phyloP scores from a whole-genome alignment of 192 early-diverging fungal genomes.

The Entomortierella chlamydospora region DNA sequence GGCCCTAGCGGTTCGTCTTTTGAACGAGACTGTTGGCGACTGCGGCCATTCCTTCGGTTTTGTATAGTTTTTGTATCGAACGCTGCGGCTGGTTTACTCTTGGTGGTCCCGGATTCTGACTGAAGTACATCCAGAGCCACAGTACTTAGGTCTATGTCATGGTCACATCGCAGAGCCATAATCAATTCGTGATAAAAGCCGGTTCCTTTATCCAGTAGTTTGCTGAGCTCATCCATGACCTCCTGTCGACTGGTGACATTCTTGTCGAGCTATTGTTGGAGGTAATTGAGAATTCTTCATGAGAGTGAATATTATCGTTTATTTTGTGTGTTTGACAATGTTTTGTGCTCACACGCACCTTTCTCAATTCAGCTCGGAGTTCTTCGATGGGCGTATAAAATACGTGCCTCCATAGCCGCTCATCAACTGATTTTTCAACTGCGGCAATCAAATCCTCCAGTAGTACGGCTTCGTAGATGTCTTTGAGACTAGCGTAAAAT shows the following conservation, averaged over 20 bases:
- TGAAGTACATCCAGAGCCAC: slow-evolving; percentile 58
- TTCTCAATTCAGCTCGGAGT: slow-evolving; percentile 58
- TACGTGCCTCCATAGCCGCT: slow-evolving; percentile 68
- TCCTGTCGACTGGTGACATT: slow-evolving; percentile 39
- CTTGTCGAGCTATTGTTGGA: slow-evolving; percentile 39
- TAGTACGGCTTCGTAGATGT: slow-evolving; percentile 59
- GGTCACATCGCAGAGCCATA: slow-evolving; percentile 56
- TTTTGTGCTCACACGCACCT: slow-evolving; percentile 40
- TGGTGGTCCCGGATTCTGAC: slow-evolving; percentile 4
- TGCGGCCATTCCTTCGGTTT: slow-evolving; percentile 14
- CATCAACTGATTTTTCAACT: slow-evolving; percentile 62
- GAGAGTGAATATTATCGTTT: too few relatives aligned
- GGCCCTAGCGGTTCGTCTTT: slow-evolving; percentile 16
- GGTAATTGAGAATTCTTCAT: not conserved
- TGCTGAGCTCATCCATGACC: slow-evolving; percentile 54
- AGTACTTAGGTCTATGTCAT: slow-evolving; percentile 59
- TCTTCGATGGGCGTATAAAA: slow-evolving; percentile 68
- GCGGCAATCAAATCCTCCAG: slow-evolving; percentile 60
- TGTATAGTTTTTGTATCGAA: slow-evolving; percentile 7
- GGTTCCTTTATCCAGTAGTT: slow-evolving; percentile 60
- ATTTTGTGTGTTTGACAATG: not conserved
- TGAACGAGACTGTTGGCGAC: slow-evolving; percentile 29
- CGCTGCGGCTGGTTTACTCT: slow-evolving; percentile 1
- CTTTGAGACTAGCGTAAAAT: slow-evolving; percentile 56
- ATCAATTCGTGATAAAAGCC: slow-evolving; percentile 68